Evolutionary conservation across 164 flowering plant genomes (phyloP).

Genomic region (Vitis rupestris): DNA sequence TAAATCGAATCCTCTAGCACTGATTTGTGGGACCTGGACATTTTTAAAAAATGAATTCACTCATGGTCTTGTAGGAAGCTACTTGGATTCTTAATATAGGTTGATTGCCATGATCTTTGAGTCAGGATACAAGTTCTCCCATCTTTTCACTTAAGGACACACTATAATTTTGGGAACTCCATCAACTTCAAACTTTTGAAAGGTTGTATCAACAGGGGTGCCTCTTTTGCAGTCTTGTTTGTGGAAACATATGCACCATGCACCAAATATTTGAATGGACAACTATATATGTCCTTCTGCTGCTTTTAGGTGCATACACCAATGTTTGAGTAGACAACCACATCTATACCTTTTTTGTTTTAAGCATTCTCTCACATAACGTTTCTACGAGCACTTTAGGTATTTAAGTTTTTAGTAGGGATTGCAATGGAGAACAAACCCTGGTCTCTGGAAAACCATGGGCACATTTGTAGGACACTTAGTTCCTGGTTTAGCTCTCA

Average conservation of each 20-base stretch:
- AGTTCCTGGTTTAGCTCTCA: constrained; percentile 59
- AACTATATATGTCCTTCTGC: background rate
- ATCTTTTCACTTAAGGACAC: background rate
- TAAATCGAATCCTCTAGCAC: too few relatives aligned
- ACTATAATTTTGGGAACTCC: background rate
- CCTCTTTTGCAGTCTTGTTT: constrained; percentile 15
- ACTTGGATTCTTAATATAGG: background rate
- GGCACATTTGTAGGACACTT: constrained; percentile 68
- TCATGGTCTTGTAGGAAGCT: background rate
- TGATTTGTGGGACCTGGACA: too few relatives aligned
- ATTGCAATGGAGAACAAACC: background rate
- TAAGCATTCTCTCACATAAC: too few relatives aligned
- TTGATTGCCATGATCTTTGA: constrained; percentile 4
- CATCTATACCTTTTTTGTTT: too few relatives aligned
- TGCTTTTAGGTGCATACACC: background rate
- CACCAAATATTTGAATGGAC: constrained; percentile 26
- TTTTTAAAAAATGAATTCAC: background rate
- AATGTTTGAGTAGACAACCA: too few relatives aligned
- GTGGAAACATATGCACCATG: constrained; percentile 59
- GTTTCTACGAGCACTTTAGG: background rate
- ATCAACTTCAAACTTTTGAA: background rate
- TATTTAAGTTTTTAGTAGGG: constrained; percentile 30
- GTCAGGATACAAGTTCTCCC: background rate
- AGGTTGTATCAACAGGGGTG: background rate
- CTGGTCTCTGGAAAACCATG: constrained; percentile 29